These are phyloP conservation scores for Potentilla sterilis DNA, from an alignment of 306 rosid species.

Conservation along the genomic window DNA sequence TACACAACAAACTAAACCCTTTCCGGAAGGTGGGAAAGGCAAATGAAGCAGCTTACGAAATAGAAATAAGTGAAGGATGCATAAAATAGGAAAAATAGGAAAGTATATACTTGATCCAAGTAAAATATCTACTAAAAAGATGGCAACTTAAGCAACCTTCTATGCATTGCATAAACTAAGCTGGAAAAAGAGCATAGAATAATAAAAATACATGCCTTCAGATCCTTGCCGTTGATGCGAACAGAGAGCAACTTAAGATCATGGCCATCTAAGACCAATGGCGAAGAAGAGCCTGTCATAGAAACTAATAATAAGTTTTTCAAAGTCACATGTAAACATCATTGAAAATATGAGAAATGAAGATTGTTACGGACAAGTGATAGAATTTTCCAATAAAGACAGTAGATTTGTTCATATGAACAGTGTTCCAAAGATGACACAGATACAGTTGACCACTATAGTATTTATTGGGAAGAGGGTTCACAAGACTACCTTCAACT, in stretches of 20 bases:
- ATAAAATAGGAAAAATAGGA: not conserved
- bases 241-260: conserved; percentile 69
- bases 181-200: not conserved
- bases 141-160: not conserved
- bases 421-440: conserved; percentile 18
- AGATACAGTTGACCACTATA: conserved; percentile 10
- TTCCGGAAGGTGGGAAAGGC: not conserved
- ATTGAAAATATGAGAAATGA: not conserved
- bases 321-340: no score
- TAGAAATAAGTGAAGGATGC: not conserved
- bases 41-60: not conserved
- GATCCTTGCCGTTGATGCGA: conserved; percentile 57
- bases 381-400: not conserved
- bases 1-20: not conserved
- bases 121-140: not conserved
- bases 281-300: conserved; percentile 59
- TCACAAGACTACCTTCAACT: conserved; percentile 54
- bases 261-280: conserved; percentile 73
- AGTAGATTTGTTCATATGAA: not conserved
- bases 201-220: conserved; percentile 53
- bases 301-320: conserved; percentile 16
- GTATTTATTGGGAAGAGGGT: conserved; percentile 14
- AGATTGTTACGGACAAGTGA: not conserved
- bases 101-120: not conserved
- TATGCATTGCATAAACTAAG: not conserved